Conservation (phyloP, 2,329 filamentous ascomycete species). For the Colletotrichum eremochloae region DNA sequence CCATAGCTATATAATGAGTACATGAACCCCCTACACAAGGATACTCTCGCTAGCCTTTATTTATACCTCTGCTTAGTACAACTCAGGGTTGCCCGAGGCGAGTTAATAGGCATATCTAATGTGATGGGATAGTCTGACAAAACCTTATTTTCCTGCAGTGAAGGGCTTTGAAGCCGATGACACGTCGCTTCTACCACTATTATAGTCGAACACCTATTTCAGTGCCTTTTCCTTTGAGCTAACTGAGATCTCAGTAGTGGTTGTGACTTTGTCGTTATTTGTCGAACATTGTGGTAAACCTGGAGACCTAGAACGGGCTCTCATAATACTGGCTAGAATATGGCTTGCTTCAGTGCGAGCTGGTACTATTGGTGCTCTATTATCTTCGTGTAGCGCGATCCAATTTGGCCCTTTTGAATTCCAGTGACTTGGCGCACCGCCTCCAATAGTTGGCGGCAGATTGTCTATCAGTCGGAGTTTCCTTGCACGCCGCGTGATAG, state of each 20-base stretch:
- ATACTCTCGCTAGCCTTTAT: too few relatives aligned
- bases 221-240: background rate
- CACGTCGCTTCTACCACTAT: background rate
- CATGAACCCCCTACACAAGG: too few relatives aligned
- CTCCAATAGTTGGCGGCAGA: slow-evolving; percentile 9
- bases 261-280: background rate
- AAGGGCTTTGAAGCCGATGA: too few relatives aligned
- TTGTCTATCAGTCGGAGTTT: background rate
- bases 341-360: slow-evolving; percentile 24
- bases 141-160: background rate
- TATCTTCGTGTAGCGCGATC: background rate
- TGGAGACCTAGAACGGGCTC: background rate
- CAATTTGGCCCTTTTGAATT: background rate
- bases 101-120: too few relatives aligned
- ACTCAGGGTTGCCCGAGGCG: too few relatives aligned
- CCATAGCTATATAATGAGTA: too few relatives aligned
- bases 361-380: background rate
- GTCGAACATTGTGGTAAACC: background rate
- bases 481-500: background rate
- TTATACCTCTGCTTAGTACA: too few relatives aligned
- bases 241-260: background rate
- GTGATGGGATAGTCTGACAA: too few relatives aligned
- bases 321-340: slow-evolving; percentile 26
- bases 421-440: slow-evolving; percentile 10
- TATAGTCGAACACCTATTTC: background rate